Evolutionary conservation across 2,329 filamentous ascomycete species (phyloP), one percentile per base, ranked within the genome.

Genomic region (Trichophyton verrucosum): DNA sequence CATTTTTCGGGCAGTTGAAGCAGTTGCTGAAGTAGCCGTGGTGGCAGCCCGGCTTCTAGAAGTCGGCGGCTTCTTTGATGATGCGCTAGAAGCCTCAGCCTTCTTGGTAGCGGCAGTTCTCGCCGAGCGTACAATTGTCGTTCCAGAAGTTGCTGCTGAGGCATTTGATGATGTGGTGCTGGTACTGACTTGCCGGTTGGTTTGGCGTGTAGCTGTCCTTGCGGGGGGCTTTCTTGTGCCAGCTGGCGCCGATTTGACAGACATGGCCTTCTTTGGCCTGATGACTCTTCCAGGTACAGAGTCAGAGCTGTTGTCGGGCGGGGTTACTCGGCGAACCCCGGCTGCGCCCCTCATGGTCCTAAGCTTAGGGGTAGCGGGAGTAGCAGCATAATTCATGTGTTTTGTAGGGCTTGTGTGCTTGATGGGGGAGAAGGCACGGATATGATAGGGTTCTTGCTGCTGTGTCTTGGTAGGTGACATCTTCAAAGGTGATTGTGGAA

Each of bases 341-440:
- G 27, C 36, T 30, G 17, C 40, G 5, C 17, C 47, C 47, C 17
- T 61, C 20, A 51, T 56, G 15, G 58, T 60, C 53, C 61, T 58
- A 40, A 58, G 51, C 13, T 49, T 11, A n/a, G 57, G 27, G 1
- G 30, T 42, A 24, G 8, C 42, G 3, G 30, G n/a, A n/a, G 49
- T 40, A n/a, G 36, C 20, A 30, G 42, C 13, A 17, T 24, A 30
- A 36, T 57, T 57, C 13, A 24, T 9, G 22, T 24, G 20, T 46
- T 73, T 73, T 20, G 75, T 65, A 15, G 73, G 72, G 57, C 73
- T 75, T 1, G 76, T 76, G 2, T 74, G 75, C 68, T 88, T 88
- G n/a, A 82, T 68, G 0, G 86, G 84, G 24, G 86, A 87, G 15
- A 79, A 76, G 24, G 84, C 81, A 24, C 82, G 81, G 1, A 81